Conservation (phyloP, 352 stramenopile genomes). For the Globisporangium echinulatum region DNA sequence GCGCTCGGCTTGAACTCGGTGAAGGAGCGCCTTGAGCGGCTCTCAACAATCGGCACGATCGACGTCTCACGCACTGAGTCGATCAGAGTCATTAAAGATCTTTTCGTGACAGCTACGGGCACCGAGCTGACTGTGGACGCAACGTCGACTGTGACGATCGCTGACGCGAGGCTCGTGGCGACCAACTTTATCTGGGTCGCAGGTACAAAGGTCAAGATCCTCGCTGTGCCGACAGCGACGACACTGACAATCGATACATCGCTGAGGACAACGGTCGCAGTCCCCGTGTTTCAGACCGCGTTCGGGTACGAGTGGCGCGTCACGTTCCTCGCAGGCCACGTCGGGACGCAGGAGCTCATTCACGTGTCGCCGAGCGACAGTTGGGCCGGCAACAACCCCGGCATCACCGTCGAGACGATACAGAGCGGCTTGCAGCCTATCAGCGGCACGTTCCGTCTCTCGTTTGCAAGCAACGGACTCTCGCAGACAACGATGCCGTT, state of each 20-base stretch:
- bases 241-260: constrained; percentile 17
- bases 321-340: constrained; percentile 69
- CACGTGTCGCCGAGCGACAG: constrained; percentile 81
- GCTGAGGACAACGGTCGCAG: constrained; percentile 20
- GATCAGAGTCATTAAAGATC: constrained; percentile 27
- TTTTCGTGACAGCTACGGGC: constrained; percentile 27
- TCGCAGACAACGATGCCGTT: constrained; percentile 87
- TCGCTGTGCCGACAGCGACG: background rate
- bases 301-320: constrained; percentile 73
- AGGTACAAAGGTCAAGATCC: constrained; percentile 32
- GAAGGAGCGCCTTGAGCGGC: constrained; percentile 58
- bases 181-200: constrained; percentile 52
- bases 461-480: constrained; percentile 49
- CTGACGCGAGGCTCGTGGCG: constrained; percentile 13
- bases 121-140: constrained; percentile 25
- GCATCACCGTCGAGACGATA: constrained; percentile 73
- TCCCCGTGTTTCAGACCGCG: constrained; percentile 62
- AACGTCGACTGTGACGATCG: constrained; percentile 20
- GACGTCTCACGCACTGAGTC: constrained; percentile 42
- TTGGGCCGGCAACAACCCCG: constrained; percentile 91
- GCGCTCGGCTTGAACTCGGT: constrained; percentile 51
- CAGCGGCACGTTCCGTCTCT: constrained; percentile 87
- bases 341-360: constrained; percentile 86
- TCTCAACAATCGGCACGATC: constrained; percentile 61
- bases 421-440: constrained; percentile 88